These are phyloP conservation scores for Hanseniaspora uvarum DNA, from an alignment of 1,139 yeast genomes.

Conservation along the genomic window DNA sequence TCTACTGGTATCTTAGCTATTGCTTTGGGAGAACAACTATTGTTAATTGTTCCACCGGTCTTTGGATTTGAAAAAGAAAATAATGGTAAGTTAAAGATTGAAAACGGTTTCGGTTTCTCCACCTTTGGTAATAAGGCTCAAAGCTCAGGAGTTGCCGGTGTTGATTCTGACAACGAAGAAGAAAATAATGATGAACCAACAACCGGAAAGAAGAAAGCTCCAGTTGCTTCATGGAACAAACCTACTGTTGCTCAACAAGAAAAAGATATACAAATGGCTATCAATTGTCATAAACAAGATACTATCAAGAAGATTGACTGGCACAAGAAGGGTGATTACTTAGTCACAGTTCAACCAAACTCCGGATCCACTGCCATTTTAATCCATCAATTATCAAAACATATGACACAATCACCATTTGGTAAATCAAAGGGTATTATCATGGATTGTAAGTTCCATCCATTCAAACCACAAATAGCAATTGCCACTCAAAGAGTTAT, in stretches of 20 bases:
- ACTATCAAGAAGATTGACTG: conserved; percentile 76
- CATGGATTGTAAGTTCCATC: conserved; percentile 95
- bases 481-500: conserved; percentile 91
- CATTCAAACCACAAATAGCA: conserved; percentile 84
- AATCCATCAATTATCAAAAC: conserved; percentile 89
- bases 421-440: conserved; percentile 84
- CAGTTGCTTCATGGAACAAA: conserved; percentile 74
- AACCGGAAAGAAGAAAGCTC: conserved; percentile 37
- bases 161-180: conserved; percentile 36
- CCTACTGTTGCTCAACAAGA: conserved; percentile 55
- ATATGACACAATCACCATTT: conserved; percentile 95
- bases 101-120: conserved; percentile 87
- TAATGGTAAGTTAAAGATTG: conserved; percentile 65
- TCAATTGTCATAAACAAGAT: conserved; percentile 49
- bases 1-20: conserved; percentile 69
- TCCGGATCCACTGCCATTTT: conserved; percentile 80
- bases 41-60: conserved; percentile 76
- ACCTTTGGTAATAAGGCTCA: conserved; percentile 44
- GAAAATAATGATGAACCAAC: conserved; percentile 33
- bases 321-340: conserved; percentile 97
- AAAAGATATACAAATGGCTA: conserved; percentile 65
- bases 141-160: conserved; percentile 33
- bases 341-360: conserved; percentile 87
- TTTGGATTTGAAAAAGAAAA: conserved; percentile 84
- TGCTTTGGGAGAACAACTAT: conserved; percentile 71